A percentile compares a stretch with the other conserved stretches of the same genome.
phyloP scores from a whole-genome alignment of 805 yeast species.

The Candida qinlingensis region DNA sequence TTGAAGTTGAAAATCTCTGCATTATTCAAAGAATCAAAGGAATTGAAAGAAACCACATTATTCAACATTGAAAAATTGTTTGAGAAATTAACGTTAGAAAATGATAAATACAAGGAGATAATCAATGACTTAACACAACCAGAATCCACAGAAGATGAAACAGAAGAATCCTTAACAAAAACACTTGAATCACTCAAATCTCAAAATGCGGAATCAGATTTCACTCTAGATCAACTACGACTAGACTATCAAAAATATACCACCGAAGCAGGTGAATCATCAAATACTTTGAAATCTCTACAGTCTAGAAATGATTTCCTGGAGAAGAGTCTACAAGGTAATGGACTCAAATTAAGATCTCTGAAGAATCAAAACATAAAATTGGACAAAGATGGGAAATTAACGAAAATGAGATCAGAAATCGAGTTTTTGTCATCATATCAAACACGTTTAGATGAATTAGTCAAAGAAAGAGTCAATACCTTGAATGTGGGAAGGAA shows the following conservation, averaged over 20 bases:
- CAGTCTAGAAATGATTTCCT: slow-evolving; percentile 24
- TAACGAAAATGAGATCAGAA: slow-evolving; percentile 11
- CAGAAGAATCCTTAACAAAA: slow-evolving; percentile 12
- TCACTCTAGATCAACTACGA: slow-evolving; percentile 24
- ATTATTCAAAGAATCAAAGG: slow-evolving; percentile 28
- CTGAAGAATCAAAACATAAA: slow-evolving; percentile 11
- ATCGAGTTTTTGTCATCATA: slow-evolving; percentile 16
- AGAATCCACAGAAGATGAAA: slow-evolving; percentile 24
- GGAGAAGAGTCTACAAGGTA: slow-evolving; percentile 29
- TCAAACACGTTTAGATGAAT: slow-evolving; percentile 9
- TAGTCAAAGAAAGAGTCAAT: slow-evolving; percentile 21
- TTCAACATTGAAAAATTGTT: slow-evolving; percentile 14
- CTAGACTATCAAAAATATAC: slow-evolving; percentile 40
- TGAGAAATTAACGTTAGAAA: slow-evolving; percentile 20
- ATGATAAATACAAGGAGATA: slow-evolving; percentile 12
- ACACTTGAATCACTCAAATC: slow-evolving; percentile 30
- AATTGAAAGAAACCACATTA: slow-evolving; percentile 15
- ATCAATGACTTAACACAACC: slow-evolving; percentile 6
- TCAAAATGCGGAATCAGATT: slow-evolving; percentile 21
- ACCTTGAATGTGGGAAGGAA: slow-evolving; percentile 22
- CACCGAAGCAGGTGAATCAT: slow-evolving; percentile 41
- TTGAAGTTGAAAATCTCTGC: slow-evolving; percentile 36
- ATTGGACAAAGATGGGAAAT: background rate
- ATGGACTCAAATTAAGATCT: slow-evolving; percentile 27
- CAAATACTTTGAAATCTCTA: slow-evolving; percentile 25